Percentiles rank a stretch among this genome's conserved stretches.
Evolutionary conservation across 257 asterid genomes (phyloP).

Genomic region (Solanum megistacrolobum): DNA sequence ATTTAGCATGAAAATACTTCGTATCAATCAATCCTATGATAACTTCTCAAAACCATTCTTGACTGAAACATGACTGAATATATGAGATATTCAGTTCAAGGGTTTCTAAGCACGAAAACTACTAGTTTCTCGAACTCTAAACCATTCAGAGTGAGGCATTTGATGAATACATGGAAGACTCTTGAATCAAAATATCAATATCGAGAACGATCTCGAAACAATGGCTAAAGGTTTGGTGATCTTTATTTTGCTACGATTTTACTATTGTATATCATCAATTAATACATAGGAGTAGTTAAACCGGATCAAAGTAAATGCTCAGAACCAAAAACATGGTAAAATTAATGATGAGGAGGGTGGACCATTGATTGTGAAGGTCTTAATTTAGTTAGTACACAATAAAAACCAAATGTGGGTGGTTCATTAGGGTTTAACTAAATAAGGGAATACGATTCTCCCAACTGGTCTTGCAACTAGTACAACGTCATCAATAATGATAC

Average conservation of each 20-base stretch:
- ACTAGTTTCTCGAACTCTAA: neutral
- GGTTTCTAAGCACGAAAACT: neutral
- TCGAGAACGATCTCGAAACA: neutral
- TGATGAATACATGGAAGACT: neutral
- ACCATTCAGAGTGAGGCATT: neutral
- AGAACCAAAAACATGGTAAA: neutral
- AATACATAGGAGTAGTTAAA: neutral
- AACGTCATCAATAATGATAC: neutral
- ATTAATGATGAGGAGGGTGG: neutral
- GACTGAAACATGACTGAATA: no score
- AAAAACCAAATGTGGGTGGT: neutral
- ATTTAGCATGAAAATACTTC: neutral
- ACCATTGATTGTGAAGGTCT: neutral
- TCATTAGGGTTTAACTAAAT: neutral
- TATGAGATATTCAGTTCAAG: neutral
- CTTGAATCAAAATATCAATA: neutral
- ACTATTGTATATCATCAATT: neutral
- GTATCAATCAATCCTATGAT: no score
- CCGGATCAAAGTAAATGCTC: neutral
- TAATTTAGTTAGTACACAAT: neutral
- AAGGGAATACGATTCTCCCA: constrained; percentile 8
- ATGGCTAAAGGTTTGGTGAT: neutral
- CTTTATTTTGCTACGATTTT: neutral
- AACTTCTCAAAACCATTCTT: no score
- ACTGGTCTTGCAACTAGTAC: constrained; percentile 1